Conservation (phyloP, 2,329 filamentous ascomycete genomes). For the Stemphylium vesicarium region DNA sequence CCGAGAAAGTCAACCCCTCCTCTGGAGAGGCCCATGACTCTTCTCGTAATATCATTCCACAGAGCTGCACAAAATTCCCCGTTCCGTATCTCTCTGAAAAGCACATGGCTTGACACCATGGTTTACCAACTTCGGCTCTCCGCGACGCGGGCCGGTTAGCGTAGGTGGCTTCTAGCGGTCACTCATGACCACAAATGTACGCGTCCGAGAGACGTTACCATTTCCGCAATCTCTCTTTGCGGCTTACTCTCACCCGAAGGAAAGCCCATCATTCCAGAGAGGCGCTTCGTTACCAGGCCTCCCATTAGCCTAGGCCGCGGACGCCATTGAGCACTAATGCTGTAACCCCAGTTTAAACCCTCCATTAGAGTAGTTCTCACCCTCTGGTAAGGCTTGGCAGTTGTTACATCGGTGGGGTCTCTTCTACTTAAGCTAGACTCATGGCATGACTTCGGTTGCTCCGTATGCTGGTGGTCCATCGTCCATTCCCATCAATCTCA, state of each 20-base stretch:
- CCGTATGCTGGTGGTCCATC: too few relatives aligned
- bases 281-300: too few relatives aligned
- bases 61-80: too few relatives aligned
- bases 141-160: slow-evolving; percentile 3
- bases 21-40: too few relatives aligned
- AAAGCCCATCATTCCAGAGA: neutral
- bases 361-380: too few relatives aligned
- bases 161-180: neutral
- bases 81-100: too few relatives aligned
- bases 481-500: too few relatives aligned
- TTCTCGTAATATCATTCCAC: too few relatives aligned
- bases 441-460: too few relatives aligned
- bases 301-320: neutral
- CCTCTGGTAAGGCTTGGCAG: neutral
- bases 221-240: neutral
- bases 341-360: neutral
- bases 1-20: too few relatives aligned
- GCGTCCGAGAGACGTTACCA: neutral
- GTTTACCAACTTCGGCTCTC: slow-evolving; percentile 14
- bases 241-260: neutral
- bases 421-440: too few relatives aligned
- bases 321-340: neutral
- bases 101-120: slow-evolving; percentile 30
- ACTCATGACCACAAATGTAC: neutral
- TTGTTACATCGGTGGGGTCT: too few relatives aligned